phyloP scores from a whole-genome alignment of 306 rosid species.

The Ormosia semicastrata region DNA sequence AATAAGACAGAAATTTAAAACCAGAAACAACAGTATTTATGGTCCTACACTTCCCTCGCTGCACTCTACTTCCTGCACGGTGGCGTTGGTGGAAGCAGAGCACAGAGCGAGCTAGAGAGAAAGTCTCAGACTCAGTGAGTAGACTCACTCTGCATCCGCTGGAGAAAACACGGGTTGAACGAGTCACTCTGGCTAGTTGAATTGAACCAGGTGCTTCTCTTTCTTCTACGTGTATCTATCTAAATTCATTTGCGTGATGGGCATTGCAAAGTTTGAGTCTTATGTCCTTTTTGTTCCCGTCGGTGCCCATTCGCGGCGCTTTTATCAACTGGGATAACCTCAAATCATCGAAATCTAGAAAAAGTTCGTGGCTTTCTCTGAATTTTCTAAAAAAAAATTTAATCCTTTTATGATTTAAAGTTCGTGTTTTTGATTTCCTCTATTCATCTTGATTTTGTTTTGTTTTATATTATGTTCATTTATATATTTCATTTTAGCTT shows the following conservation, averaged over 20 bases:
- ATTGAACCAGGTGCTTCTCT: conserved; percentile 14
- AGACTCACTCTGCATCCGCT: too few relatives aligned
- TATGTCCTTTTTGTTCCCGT: neutral
- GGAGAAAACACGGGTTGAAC: neutral
- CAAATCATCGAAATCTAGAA: neutral
- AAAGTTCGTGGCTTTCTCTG: neutral
- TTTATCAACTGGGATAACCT: neutral
- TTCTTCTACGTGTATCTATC: neutral
- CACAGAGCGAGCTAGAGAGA: neutral
- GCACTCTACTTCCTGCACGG: neutral
- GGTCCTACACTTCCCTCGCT: neutral
- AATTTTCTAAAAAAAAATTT: neutral
- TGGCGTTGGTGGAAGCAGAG: too few relatives aligned
- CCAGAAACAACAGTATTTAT: neutral
- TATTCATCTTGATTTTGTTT: neutral
- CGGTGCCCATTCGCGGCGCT: neutral
- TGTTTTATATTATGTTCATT: neutral
- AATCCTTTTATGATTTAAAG: neutral
- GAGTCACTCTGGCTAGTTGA: neutral
- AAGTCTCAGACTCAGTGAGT: neutral
- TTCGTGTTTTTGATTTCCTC: neutral
- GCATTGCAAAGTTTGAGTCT: neutral
- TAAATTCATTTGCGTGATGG: neutral
- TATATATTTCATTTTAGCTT: neutral
- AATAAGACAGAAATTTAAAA: conserved; percentile 13